Conservation (phyloP, 2,329 filamentous ascomycete species). For the Cladosporium sphaerospermum region DNA sequence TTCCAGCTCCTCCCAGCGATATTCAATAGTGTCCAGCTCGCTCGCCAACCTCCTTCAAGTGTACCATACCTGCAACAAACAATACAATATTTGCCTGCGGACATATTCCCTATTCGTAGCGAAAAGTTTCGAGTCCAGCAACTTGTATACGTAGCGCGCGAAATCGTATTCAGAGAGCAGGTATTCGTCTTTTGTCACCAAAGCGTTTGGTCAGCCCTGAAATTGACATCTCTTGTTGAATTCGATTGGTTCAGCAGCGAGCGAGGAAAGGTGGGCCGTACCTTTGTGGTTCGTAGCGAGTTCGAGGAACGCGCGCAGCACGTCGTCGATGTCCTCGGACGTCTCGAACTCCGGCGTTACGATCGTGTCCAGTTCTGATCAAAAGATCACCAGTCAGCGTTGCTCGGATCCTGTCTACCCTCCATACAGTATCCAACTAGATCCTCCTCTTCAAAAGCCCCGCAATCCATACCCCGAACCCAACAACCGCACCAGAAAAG, state of each 20-base stretch:
- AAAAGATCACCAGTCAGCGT: no score
- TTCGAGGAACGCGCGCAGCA: constrained; percentile 74
- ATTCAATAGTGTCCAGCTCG: not conserved
- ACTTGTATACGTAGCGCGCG: constrained; percentile 68
- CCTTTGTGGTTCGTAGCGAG: constrained; percentile 68
- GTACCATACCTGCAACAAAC: constrained; percentile 61
- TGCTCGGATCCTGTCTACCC: no score
- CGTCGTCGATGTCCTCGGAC: constrained; percentile 71
- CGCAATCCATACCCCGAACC: not conserved
- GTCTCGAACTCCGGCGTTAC: constrained; percentile 49
- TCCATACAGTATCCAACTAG: no score
- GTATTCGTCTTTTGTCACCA: constrained; percentile 52
- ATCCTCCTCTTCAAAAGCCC: not conserved
- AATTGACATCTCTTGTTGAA: not conserved
- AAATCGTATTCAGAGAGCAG: constrained; percentile 73
- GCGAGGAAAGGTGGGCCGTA: constrained; percentile 26
- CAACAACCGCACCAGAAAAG: not conserved
- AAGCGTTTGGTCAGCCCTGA: not conserved
- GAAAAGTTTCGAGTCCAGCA: constrained; percentile 73
- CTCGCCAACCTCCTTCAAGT: not conserved
- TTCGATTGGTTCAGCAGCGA: not conserved
- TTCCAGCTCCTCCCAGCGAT: not conserved
- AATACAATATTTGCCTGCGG: constrained; percentile 85
- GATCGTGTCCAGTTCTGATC: constrained; percentile 60
- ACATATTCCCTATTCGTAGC: constrained; percentile 73